Evolutionary conservation across 495 filamentous ascomycete species (phyloP), one percentile per base, ranked within the genome.

Genomic region (Xylaria nigripes): DNA sequence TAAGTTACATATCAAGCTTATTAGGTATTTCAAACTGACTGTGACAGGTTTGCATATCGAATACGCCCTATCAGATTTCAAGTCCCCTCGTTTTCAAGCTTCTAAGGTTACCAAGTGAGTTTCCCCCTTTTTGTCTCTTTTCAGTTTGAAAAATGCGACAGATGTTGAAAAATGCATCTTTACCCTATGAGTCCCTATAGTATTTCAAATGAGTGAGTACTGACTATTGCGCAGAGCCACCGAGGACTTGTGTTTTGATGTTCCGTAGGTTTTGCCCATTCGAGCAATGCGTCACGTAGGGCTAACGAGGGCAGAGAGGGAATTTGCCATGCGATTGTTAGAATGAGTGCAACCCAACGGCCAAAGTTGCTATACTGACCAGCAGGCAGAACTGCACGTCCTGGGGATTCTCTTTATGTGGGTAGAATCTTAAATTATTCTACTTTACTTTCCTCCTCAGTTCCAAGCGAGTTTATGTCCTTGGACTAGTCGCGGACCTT

Each of bases 61-160:
- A 96, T 66, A 96, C 93, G 10, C 91, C 92, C 1, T 97, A 97
- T 70, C 68, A 94, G 75, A 97, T 97, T 55, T 94, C 87, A 7
- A 88, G 84, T 45, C 92, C 92, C 12, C 78, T 97, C 15, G 88
- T 90, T 47, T 89, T 96, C 78, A 95, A 96, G 68, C 84, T 96
- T 45, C 81, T 97, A 24, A 77, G 86, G 22, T 80, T 86, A 45
- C 71, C 71, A 32, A 82, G 82, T 46, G 34, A 55, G 52, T 44
- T 6, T n/a, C 8, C 6, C 21, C 22, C 29, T 54, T 18, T 30
- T 47, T n/a, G 4, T 16, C 38, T 0, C 38, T 30, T 32, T 12
- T 4, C 27, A 29, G 4, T 29, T 29, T 29, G 27, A 29, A 29
- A 4, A 29, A 6, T 19, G 7, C 25, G 27, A 15, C 8, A 18